Conservation (phyloP, 2,329 filamentous ascomycete genomes). For the Aspergillus sergii region DNA sequence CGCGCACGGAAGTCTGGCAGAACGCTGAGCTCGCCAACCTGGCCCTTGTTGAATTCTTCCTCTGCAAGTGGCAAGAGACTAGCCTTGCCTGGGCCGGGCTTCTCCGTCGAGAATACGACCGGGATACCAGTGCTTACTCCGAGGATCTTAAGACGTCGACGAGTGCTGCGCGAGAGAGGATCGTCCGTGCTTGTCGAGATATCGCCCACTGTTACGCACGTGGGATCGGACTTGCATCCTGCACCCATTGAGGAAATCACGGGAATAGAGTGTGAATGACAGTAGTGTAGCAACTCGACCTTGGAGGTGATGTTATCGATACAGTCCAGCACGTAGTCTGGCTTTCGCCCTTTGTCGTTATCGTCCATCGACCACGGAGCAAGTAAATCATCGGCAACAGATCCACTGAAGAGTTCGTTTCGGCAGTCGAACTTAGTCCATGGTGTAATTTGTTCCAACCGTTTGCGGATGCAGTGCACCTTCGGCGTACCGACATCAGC, state of each 20-base stretch:
- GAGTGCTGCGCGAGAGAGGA: conserved; percentile 79
- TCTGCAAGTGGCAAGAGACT: conserved; percentile 83
- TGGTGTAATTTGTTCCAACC: conserved; percentile 82
- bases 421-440: conserved; percentile 89
- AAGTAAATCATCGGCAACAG: conserved; percentile 68
- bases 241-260: conserved; percentile 97
- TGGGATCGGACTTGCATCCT: conserved; percentile 86
- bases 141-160: conserved; percentile 72
- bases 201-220: conserved; percentile 84
- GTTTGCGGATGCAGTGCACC: conserved; percentile 77
- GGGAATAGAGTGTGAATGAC: conserved; percentile 72
- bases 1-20: conserved; percentile 90
- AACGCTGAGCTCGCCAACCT: conserved; percentile 82
- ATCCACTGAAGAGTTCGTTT: conserved; percentile 77
- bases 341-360: conserved; percentile 51
- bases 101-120: conserved; percentile 90
- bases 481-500: conserved; percentile 93
- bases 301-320: conserved; percentile 99
- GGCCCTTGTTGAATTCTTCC: conserved; percentile 83
- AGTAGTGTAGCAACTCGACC: conserved; percentile 86
- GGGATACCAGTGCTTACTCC: conserved; percentile 86
- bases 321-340: conserved; percentile 91
- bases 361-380: conserved; percentile 62
- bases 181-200: conserved; percentile 88
- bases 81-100: conserved; percentile 86